Conservation (phyloP, 805 yeast species). For the Priceomyces castillae region DNA sequence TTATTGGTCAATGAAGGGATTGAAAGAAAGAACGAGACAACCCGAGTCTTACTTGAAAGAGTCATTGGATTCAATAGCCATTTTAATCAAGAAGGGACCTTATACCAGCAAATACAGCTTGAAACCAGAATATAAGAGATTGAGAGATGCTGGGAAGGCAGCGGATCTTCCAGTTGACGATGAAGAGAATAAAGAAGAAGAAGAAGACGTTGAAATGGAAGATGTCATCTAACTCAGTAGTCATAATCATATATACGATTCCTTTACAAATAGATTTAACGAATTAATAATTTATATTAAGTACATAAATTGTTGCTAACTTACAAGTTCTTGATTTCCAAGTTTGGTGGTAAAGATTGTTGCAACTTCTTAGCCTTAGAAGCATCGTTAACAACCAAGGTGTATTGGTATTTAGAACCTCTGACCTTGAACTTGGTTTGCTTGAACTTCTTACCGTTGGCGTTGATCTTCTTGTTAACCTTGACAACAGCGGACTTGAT, state of each 20-base stretch:
- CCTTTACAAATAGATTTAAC: slow-evolving; percentile 1
- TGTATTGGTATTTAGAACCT: slow-evolving; percentile 92
- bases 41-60: slow-evolving; percentile 93
- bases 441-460: slow-evolving; percentile 79
- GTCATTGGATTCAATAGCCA: slow-evolving; percentile 85
- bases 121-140: slow-evolving; percentile 83
- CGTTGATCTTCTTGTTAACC: slow-evolving; percentile 80
- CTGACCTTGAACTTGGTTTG: slow-evolving; percentile 99
- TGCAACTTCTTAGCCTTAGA: slow-evolving; percentile 96
- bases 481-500: slow-evolving; percentile 91
- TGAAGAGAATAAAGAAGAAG: slow-evolving; percentile 50
- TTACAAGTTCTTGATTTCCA: slow-evolving; percentile 59
- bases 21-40: slow-evolving; percentile 90
- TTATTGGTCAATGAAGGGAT: slow-evolving; percentile 93
- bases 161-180: slow-evolving; percentile 55
- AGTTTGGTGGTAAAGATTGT: slow-evolving; percentile 95
- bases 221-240: slow-evolving; percentile 51
- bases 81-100: slow-evolving; percentile 90
- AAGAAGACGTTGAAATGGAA: slow-evolving; percentile 71
- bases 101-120: slow-evolving; percentile 89
- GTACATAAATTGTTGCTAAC: slow-evolving; percentile 11
- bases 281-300: slow-evolving; percentile 4
- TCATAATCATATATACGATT: neutral
- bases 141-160: slow-evolving; percentile 74
- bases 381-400: slow-evolving; percentile 91